Evolutionary conservation across 768 basidiomycete species (phyloP), one percentile per base, ranked within the genome.

Genomic region (Macrolepiota albuminosa): DNA sequence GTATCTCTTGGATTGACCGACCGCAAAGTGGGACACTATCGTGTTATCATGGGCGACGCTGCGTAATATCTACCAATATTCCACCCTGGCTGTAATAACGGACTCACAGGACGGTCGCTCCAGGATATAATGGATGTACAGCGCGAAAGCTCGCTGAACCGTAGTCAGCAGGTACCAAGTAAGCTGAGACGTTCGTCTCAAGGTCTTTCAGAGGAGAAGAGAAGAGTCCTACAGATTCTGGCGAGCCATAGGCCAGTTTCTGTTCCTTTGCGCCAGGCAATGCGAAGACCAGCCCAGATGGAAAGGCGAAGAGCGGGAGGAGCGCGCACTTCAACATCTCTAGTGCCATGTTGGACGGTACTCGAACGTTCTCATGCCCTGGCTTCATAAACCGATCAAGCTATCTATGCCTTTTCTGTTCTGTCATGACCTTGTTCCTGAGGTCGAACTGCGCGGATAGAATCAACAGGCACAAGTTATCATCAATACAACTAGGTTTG

Each of bases 11-110:
- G 64, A 50, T 18, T 68, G 57, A 2, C 70, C 70, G n/a, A 68
- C 65, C 26, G 67, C 68, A 42, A 70, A 71, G 54, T 70, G 64
- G 18, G 69, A 70, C 6, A 71, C 69, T 42, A 69, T 65, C 16
- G 60, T 65, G 45, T 61, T 64, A 29, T 69, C 36, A 45, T 69
- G 68, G 6, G 65, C 68, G 1, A 71, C 61, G 21, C 66, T 69
- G 21, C 11, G 21, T 37, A 10, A 13, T 42, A 14, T 26, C 31
- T 21, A n/a, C 24, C 29, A 4, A 24, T 31, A 14, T 34, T 11
- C 9, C 24, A 10, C 4, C 36, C 31, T 42, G 6, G 47, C 26
- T 31, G 47, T 48, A 29, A 7, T 4, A 39, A 36, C 10, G 37
- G 21, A 61, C 68, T 53, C 33, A 70, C 69, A 71, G 56, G 21